A percentile compares a stretch with the other conserved stretches of the same genome.
phyloP scores from a whole-genome alignment of 768 basidiomycete genomes.

The Panaeolus papilionaceus region DNA sequence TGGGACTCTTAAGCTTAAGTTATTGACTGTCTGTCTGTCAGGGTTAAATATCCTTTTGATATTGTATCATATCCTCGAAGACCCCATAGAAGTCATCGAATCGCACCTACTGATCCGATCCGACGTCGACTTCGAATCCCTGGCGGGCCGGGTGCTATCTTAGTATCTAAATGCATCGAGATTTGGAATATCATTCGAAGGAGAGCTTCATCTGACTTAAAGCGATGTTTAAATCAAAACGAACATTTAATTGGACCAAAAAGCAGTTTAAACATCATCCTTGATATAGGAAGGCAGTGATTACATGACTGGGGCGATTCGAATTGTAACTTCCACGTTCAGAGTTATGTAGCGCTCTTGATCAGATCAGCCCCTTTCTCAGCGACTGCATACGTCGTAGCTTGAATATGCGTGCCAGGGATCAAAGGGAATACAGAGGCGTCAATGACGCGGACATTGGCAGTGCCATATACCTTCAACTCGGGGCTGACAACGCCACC shows the following conservation, averaged over 20 bases:
- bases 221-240: too few species aligned
- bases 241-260: too few species aligned
- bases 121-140: not conserved
- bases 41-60: too few species aligned
- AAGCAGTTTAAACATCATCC: too few species aligned
- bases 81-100: too few species aligned
- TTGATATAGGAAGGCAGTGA: too few species aligned
- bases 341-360: not conserved
- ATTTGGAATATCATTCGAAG: not conserved
- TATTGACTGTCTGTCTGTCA: too few species aligned
- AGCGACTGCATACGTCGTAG: conserved; percentile 7
- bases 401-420: not conserved
- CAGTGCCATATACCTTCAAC: conserved; percentile 23
- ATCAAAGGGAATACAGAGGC: conserved; percentile 42
- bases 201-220: too few species aligned
- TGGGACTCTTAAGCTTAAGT: too few species aligned
- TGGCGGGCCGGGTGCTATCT: not conserved
- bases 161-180: not conserved
- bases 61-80: too few species aligned
- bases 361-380: conserved; percentile 10
- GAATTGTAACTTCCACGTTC: too few species aligned
- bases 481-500: conserved; percentile 16
- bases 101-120: not conserved
- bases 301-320: too few species aligned
- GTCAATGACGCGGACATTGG: conserved; percentile 64